These are phyloP conservation scores for Elsinoe australis DNA, from an alignment of 2,329 filamentous ascomycete genomes.

Conservation along the genomic window DNA sequence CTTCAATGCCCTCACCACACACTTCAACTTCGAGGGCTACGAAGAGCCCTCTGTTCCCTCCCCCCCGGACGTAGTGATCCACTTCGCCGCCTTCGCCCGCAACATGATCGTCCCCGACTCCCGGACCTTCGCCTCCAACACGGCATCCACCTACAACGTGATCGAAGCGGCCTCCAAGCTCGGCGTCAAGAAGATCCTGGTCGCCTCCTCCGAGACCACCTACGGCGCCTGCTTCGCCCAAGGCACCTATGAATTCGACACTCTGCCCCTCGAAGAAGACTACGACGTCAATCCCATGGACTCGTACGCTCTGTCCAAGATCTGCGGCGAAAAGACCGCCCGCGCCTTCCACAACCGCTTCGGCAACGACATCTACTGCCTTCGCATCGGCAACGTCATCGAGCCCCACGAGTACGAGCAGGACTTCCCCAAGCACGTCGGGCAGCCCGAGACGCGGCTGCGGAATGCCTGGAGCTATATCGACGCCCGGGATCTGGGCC, in stretches of 20 bases:
- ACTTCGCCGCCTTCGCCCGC: conserved; percentile 53
- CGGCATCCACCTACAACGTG: conserved; percentile 52
- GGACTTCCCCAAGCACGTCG: conserved; percentile 47
- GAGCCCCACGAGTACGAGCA: conserved; percentile 53
- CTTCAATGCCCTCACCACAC: conserved; percentile 49
- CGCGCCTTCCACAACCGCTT: conserved; percentile 51
- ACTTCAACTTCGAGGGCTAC: conserved; percentile 49
- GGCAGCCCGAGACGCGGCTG: conserved; percentile 45
- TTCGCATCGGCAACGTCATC: conserved; percentile 55
- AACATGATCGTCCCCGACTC: conserved; percentile 56
- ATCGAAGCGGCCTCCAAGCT: conserved; percentile 56
- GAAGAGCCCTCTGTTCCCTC: conserved; percentile 37
- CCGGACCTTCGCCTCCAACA: conserved; percentile 51
- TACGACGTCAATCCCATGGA: conserved; percentile 55
- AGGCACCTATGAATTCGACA: conserved; percentile 49
- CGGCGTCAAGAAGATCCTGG: conserved; percentile 54
- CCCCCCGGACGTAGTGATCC: conserved; percentile 54
- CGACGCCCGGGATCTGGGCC: conserved; percentile 54
- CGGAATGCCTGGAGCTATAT: conserved; percentile 57
- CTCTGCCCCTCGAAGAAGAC: conserved; percentile 53
- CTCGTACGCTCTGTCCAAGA: conserved; percentile 53
- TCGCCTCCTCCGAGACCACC: conserved; percentile 52
- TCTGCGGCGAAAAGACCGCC: conserved; percentile 52
- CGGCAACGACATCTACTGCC: conserved; percentile 51
- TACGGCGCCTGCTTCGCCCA: conserved; percentile 57